Conservation (phyloP, 352 stramenopile genomes). For the Globisporangium okanoganense region DNA sequence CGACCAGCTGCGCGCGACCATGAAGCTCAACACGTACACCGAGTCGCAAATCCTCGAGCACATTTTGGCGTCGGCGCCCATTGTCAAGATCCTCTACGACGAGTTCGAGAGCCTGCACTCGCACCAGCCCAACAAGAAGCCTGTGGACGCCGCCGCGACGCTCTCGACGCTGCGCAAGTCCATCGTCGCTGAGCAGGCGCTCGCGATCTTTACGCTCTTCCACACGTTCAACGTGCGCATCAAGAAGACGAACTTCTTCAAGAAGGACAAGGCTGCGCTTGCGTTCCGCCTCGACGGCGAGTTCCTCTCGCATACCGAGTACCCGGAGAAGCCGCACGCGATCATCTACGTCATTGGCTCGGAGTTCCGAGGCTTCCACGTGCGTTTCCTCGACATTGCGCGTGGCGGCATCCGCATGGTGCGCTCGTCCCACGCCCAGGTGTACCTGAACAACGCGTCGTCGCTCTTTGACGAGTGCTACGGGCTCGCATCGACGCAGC, state of each 20-base stretch:
- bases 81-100: slow-evolving; percentile 75
- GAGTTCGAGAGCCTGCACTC: slow-evolving; percentile 77
- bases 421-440: slow-evolving; percentile 69
- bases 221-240: slow-evolving; percentile 82
- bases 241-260: slow-evolving; percentile 85
- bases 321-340: slow-evolving; percentile 89
- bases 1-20: slow-evolving; percentile 71
- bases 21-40: slow-evolving; percentile 88
- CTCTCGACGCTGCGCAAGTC: slow-evolving; percentile 71
- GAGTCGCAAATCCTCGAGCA: slow-evolving; percentile 86
- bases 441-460: slow-evolving; percentile 90
- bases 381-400: slow-evolving; percentile 97
- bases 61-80: slow-evolving; percentile 62
- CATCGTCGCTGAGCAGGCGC: slow-evolving; percentile 66
- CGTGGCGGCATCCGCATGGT: slow-evolving; percentile 94
- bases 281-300: slow-evolving; percentile 71
- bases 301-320: slow-evolving; percentile 71
- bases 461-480: slow-evolving; percentile 97
- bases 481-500: slow-evolving; percentile 94
- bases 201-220: slow-evolving; percentile 81
- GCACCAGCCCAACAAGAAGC: slow-evolving; percentile 26
- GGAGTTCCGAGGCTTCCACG: slow-evolving; percentile 97
- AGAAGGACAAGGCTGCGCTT: slow-evolving; percentile 71
- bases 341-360: slow-evolving; percentile 95
- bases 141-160: slow-evolving; percentile 44